These are phyloP conservation scores for Perkinsus marinus DNA, from an alignment of 169 alveolate genomes.

Conservation along the genomic window DNA sequence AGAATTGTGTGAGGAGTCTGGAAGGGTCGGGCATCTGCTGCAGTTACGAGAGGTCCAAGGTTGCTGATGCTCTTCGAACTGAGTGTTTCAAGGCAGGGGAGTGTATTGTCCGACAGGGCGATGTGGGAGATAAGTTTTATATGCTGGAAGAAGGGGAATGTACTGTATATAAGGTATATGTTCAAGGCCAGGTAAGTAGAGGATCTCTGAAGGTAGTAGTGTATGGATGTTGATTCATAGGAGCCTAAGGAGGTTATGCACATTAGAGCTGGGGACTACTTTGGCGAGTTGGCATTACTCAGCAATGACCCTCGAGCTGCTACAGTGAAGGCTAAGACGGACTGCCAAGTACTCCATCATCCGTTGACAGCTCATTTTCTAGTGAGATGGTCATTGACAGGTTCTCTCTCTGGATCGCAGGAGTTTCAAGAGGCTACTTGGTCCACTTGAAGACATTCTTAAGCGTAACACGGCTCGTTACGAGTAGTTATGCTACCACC, in stretches of 20 bases:
- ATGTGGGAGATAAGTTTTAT: slow-evolving; percentile 75
- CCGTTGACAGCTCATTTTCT: neutral
- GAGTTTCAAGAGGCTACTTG: slow-evolving; percentile 79
- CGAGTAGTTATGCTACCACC: slow-evolving; percentile 9
- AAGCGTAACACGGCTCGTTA: slow-evolving; percentile 73
- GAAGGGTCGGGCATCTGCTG: neutral
- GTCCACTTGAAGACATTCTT: slow-evolving; percentile 78
- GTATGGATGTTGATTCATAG: neutral
- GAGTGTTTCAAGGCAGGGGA: slow-evolving; percentile 47
- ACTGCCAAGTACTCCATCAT: neutral
- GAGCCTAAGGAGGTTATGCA: slow-evolving; percentile 34
- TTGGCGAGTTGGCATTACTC: slow-evolving; percentile 81
- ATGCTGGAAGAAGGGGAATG: slow-evolving; percentile 75
- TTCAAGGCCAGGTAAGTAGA: neutral
- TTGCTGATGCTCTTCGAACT: slow-evolving; percentile 72
- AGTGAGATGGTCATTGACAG: neutral
- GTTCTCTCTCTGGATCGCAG: slow-evolving; percentile 68
- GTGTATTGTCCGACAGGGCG: slow-evolving; percentile 74
- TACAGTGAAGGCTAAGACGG: slow-evolving; percentile 59
- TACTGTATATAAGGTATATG: slow-evolving; percentile 67
- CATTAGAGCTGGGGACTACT: slow-evolving; percentile 71
- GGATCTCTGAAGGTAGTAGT: neutral
- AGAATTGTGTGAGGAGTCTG: neutral
- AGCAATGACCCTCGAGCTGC: slow-evolving; percentile 82
- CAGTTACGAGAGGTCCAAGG: slow-evolving; percentile 65